Conservation (phyloP, 2,329 filamentous ascomycete genomes). For the Samsoniella hepiali region DNA sequence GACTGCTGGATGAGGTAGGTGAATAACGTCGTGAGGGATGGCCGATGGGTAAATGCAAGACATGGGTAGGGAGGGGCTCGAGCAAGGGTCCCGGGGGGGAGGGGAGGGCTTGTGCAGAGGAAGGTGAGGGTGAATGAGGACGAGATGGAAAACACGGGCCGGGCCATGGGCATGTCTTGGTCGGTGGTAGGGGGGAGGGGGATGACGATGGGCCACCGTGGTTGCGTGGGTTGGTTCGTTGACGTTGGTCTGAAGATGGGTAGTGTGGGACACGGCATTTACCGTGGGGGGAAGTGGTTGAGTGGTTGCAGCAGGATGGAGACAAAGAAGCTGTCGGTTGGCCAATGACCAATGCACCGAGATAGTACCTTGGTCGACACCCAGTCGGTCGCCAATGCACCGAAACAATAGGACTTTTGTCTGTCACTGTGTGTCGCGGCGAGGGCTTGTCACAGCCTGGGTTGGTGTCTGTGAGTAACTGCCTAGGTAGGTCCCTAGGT, state of each 20-base stretch:
- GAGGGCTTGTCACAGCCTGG: too few species aligned
- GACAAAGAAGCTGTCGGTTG: too few species aligned
- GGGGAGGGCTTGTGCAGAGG: neutral
- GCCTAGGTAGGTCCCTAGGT: too few species aligned
- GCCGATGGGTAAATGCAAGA: slow-evolving; percentile 1
- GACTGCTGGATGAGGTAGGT: neutral
- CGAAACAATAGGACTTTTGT: too few species aligned
- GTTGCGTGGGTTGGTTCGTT: too few species aligned
- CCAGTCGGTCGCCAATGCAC: too few species aligned
- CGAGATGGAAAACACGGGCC: neutral
- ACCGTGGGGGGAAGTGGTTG: neutral
- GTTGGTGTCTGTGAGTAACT: too few species aligned
- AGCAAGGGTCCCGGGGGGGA: neutral
- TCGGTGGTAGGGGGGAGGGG: neutral
- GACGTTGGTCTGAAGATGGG: neutral
- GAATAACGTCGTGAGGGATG: neutral
- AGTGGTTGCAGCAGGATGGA: too few species aligned
- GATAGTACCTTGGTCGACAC: too few species aligned
- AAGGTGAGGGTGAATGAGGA: neutral
- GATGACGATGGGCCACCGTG: neutral
- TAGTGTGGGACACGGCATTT: too few species aligned
- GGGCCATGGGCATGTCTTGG: neutral
- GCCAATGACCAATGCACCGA: too few species aligned
- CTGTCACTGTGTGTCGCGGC: too few species aligned
- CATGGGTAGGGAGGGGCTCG: neutral